Evolutionary conservation across 169 alveolate species (phyloP).

Genomic region (Eimeria necatrix): DNA sequence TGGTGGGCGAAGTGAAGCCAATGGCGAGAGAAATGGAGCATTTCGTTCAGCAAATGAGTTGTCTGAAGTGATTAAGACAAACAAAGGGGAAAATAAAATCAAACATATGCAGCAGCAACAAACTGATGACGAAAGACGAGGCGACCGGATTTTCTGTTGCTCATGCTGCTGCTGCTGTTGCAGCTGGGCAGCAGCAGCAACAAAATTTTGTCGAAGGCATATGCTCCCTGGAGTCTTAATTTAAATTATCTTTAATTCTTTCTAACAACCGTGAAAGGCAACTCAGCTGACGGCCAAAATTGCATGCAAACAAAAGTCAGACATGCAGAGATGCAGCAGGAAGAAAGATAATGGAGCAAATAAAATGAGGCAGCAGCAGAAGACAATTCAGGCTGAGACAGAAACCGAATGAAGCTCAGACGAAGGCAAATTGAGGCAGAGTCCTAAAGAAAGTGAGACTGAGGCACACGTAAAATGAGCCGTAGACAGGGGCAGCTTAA

Average conservation of each 20-base stretch:
- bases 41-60: slow-evolving; percentile 12
- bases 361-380: background rate
- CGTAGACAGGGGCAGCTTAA: background rate
- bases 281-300: too few relatives aligned
- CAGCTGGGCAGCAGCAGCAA: too few relatives aligned
- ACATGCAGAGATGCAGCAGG: too few relatives aligned
- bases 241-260: too few relatives aligned
- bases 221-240: too few relatives aligned
- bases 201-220: too few relatives aligned
- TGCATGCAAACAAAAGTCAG: too few relatives aligned
- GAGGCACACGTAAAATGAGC: background rate
- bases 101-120: background rate
- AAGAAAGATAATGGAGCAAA: background rate
- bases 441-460: background rate
- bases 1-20: slow-evolving; percentile 40
- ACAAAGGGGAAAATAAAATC: background rate
- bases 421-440: background rate
- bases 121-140: background rate
- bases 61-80: background rate
- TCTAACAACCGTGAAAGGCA: too few relatives aligned
- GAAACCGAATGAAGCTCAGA: too few relatives aligned
- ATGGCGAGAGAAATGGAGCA: slow-evolving; percentile 37
- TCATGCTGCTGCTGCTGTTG: too few relatives aligned
- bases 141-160: too few relatives aligned
- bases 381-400: too few relatives aligned